These are phyloP conservation scores for Bryoglossum gracile DNA, from an alignment of 495 filamentous ascomycete species.

Conservation along the genomic window DNA sequence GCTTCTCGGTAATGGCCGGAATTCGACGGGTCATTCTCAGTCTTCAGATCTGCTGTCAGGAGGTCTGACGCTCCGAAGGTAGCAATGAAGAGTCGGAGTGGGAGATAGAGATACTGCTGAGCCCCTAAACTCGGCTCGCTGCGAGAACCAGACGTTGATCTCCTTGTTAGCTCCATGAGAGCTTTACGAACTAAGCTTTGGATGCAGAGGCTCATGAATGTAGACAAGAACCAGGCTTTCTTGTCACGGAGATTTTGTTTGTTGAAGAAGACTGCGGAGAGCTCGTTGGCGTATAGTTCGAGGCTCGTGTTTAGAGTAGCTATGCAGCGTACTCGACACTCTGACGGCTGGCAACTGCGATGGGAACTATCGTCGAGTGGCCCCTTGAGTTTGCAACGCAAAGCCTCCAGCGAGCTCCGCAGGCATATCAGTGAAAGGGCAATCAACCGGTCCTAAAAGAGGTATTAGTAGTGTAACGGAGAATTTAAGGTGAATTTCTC, in stretches of 20 bases:
- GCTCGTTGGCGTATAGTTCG: slow-evolving; percentile 24
- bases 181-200: slow-evolving; percentile 31
- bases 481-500: not conserved
- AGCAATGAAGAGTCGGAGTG: slow-evolving; percentile 6
- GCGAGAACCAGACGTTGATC: not conserved
- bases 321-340: not conserved
- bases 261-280: slow-evolving; percentile 31
- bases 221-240: slow-evolving; percentile 28
- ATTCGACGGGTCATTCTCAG: not conserved
- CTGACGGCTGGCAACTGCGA: not conserved
- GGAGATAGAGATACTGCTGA: slow-evolving; percentile 1
- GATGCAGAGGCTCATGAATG: slow-evolving; percentile 32
- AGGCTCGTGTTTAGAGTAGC: slow-evolving; percentile 18
- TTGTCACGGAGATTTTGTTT: slow-evolving; percentile 31
- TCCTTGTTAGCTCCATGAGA: slow-evolving; percentile 18
- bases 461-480: not conserved
- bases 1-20: not conserved
- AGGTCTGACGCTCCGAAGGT: slow-evolving; percentile 1
- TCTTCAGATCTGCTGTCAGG: not conserved
- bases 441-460: slow-evolving; percentile 6
- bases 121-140: not conserved
- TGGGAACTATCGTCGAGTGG: slow-evolving; percentile 24
- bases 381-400: slow-evolving; percentile 17
- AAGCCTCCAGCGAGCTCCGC: slow-evolving; percentile 3
- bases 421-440: slow-evolving; percentile 7